A percentile compares a stretch with the other conserved stretches of the same genome.
These are phyloP conservation scores for Lachnellula occidentalis DNA, from an alignment of 2,329 filamentous ascomycete species.

Conservation along the genomic window DNA sequence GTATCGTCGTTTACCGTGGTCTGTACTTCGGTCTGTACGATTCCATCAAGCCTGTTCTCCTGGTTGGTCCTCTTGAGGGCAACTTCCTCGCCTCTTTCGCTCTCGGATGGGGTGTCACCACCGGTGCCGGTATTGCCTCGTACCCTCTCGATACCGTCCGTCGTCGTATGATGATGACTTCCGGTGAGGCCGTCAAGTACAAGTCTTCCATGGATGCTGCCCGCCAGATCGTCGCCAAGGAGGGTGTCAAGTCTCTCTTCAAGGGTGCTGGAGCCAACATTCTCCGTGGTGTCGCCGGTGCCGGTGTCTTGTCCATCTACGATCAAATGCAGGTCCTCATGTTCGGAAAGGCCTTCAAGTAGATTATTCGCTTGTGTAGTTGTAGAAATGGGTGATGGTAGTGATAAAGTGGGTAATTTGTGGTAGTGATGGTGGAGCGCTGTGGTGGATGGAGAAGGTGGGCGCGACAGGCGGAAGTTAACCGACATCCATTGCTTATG, in stretches of 20 bases:
- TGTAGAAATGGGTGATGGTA: conserved; percentile 19
- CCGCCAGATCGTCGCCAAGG: conserved; percentile 93
- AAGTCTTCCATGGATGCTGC: conserved; percentile 91
- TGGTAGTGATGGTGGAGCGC: conserved; percentile 6
- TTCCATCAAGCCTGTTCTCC: conserved; percentile 98
- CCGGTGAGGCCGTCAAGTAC: conserved; percentile 98
- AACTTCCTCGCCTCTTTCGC: conserved; percentile 99
- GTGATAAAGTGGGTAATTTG: conserved; percentile 21
- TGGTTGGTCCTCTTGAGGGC: conserved; percentile 84
- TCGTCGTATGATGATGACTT: conserved; percentile 99
- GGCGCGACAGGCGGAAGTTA: conserved; percentile 28
- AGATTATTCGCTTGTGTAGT: conserved; percentile 28
- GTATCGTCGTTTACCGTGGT: conserved; percentile 99
- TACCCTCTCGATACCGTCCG: conserved; percentile 99
- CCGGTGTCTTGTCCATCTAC: conserved; percentile 99
- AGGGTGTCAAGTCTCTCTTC: conserved; percentile 99
- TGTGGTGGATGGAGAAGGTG: conserved; percentile 15
- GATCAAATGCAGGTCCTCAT: conserved; percentile 98
- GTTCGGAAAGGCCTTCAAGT: conserved; percentile 99
- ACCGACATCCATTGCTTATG: conserved; percentile 30
- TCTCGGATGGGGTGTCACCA: conserved; percentile 99
- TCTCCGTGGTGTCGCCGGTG: conserved; percentile 99
- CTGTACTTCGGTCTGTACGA: conserved; percentile 99
- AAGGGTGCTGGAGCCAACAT: conserved; percentile 99
- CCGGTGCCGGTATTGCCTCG: conserved; percentile 99